Evolutionary conservation across 2,329 filamentous ascomycete genomes (phyloP).

Genomic region (Geosmithia putterillii): DNA sequence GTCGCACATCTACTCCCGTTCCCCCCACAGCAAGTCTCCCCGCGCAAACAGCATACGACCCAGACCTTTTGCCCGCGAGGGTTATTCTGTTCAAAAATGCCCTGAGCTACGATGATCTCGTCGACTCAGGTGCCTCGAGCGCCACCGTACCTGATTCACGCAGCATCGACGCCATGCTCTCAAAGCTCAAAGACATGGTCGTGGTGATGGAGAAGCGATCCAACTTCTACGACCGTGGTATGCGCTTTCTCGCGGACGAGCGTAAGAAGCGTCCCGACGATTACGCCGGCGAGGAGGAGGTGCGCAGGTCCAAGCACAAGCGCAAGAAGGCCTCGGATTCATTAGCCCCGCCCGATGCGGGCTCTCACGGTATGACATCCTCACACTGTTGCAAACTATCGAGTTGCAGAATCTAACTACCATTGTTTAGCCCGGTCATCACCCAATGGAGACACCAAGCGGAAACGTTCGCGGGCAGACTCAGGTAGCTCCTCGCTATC

Average conservation of each 20-base stretch:
- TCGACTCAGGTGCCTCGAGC: constrained; percentile 47
- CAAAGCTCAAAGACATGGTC: constrained; percentile 50
- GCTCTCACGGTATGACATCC: constrained; percentile 15
- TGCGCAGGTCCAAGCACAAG: constrained; percentile 57
- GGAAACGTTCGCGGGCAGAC: constrained; percentile 39
- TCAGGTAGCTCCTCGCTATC: constrained; percentile 50
- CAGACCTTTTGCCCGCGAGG: constrained; percentile 55
- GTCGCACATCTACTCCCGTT: constrained; percentile 63
- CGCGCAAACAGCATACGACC: constrained; percentile 41
- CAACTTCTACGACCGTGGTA: constrained; percentile 57
- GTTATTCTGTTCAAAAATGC: constrained; percentile 42
- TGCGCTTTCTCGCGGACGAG: constrained; percentile 55
- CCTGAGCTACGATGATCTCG: constrained; percentile 55
- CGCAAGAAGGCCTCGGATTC: constrained; percentile 62
- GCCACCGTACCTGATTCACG: constrained; percentile 50
- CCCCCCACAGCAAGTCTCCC: constrained; percentile 37
- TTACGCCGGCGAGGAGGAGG: constrained; percentile 32
- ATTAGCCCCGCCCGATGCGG: constrained; percentile 40
- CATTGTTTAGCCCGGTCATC: constrained; percentile 35
- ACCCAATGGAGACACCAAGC: constrained; percentile 36
- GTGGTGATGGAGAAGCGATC: constrained; percentile 56
- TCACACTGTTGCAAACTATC: not conserved
- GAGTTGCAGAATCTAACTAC: not conserved
- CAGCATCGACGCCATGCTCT: constrained; percentile 50
- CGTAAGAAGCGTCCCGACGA: constrained; percentile 51